These are phyloP conservation scores for Lentinula raphanica DNA, from an alignment of 768 basidiomycete species.

Conservation along the genomic window DNA sequence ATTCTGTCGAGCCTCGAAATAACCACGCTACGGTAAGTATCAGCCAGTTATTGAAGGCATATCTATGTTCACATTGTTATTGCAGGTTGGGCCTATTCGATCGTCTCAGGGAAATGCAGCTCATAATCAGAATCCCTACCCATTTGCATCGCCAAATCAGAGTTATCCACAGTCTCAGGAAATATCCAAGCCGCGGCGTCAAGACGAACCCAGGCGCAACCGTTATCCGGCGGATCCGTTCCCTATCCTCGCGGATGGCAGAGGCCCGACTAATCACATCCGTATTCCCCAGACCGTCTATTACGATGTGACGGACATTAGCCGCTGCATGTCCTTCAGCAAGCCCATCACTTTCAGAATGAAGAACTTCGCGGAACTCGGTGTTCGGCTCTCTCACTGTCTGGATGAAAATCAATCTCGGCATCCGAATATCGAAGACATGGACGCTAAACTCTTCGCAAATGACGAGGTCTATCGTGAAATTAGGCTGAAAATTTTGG, in stretches of 20 bases:
- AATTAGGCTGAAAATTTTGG: constrained; percentile 22
- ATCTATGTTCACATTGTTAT: background rate
- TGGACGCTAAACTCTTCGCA: background rate
- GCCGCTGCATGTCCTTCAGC: background rate
- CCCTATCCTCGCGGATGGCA: background rate
- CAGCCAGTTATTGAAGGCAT: no score
- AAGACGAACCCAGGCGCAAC: background rate
- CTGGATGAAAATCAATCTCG: background rate
- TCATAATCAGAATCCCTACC: background rate
- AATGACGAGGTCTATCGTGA: constrained; percentile 14
- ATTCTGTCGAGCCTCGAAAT: no score
- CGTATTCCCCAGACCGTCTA: background rate
- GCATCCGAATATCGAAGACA: background rate
- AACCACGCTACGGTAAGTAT: no score
- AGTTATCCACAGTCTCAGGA: background rate
- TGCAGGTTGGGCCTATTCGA: background rate
- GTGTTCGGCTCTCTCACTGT: background rate
- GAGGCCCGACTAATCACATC: background rate
- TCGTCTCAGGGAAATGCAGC: background rate
- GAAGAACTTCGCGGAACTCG: background rate
- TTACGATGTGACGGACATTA: background rate
- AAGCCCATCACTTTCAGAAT: constrained; percentile 3
- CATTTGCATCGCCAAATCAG: background rate
- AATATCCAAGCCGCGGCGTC: background rate
- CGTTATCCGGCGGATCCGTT: background rate